These are phyloP conservation scores for Rhododendron henanense DNA, from an alignment of 148 eudicot species.

Conservation along the genomic window DNA sequence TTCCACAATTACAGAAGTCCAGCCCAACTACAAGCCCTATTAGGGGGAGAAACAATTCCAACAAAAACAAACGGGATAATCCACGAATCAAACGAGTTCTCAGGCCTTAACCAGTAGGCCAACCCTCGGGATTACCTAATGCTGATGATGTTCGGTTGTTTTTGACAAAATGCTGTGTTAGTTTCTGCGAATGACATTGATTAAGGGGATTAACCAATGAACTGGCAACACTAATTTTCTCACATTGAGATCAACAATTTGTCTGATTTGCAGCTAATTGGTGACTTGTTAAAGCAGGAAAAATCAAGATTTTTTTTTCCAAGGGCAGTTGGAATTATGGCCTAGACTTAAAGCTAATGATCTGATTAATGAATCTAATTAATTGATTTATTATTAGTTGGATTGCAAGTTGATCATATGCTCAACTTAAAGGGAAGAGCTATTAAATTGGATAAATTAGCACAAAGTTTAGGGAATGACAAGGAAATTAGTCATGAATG, in stretches of 20 bases:
- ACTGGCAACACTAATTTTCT: background rate
- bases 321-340: background rate
- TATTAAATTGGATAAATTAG: background rate
- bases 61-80: no score
- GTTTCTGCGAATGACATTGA: background rate
- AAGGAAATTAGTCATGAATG: background rate
- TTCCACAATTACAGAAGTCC: no score
- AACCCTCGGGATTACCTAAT: background rate
- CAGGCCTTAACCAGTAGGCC: background rate
- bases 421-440: background rate
- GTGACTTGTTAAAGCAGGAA: background rate
- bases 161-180: background rate
- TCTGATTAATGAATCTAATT: background rate
- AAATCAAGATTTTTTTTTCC: background rate
- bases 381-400: background rate
- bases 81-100: background rate
- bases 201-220: background rate
- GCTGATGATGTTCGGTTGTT: background rate
- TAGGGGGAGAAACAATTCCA: no score
- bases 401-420: conserved; percentile 7
- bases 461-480: background rate
- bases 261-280: background rate
- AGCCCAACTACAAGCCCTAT: no score
- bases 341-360: background rate
- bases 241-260: background rate